Conservation (phyloP, 441 rosid genomes). For the Raphanus hybrid region DNA sequence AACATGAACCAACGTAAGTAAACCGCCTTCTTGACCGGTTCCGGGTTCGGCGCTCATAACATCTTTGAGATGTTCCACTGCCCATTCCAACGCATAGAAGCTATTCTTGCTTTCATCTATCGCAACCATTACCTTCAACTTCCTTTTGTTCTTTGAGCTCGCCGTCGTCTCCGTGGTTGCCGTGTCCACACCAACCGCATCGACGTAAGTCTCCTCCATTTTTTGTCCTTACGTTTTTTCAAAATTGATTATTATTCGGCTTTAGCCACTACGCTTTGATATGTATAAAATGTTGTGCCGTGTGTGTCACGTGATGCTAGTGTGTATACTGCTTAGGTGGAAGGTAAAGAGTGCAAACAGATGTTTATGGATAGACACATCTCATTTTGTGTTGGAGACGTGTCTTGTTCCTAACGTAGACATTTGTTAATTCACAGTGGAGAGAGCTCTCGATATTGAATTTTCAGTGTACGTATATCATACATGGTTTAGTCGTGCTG, state of each 20-base stretch:
- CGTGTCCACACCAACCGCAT: conserved; percentile 26
- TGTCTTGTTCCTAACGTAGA: background rate
- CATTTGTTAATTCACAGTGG: background rate
- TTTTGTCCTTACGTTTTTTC: background rate
- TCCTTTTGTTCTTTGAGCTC: background rate
- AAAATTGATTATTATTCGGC: background rate
- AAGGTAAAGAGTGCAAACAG: no score
- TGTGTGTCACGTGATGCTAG: background rate
- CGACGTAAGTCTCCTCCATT: conserved; percentile 43
- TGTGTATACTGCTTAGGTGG: no score
- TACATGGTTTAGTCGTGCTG: background rate
- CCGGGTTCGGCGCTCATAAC: conserved; percentile 29
- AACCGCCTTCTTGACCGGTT: conserved; percentile 39
- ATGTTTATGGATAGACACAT: conserved; percentile 33
- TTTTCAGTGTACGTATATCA: background rate
- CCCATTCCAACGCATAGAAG: conserved; percentile 61
- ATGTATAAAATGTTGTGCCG: background rate
- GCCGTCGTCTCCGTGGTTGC: background rate
- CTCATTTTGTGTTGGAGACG: background rate
- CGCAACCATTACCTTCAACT: conserved; percentile 59
- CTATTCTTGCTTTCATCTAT: conserved; percentile 61
- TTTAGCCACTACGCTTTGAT: no score
- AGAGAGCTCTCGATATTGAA: conserved; percentile 5
- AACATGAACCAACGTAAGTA: conserved; percentile 64
- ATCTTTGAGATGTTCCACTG: conserved; percentile 49